phyloP scores from a whole-genome alignment of 805 yeast genomes.

The Candida xiaguanensis region DNA sequence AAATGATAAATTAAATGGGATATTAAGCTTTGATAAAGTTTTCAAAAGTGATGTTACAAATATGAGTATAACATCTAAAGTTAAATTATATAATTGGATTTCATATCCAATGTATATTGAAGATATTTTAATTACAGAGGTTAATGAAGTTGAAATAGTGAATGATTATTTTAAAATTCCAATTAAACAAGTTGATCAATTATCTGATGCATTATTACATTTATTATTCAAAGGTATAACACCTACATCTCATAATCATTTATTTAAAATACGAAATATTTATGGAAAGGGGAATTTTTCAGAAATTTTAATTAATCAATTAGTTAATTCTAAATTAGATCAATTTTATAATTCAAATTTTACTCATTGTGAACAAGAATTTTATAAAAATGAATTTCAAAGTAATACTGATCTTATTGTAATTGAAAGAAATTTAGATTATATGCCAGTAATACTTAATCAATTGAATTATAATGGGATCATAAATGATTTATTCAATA shows the following conservation, averaged over 20 bases:
- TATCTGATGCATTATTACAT: slow-evolving; percentile 49
- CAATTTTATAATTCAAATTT: slow-evolving; percentile 34
- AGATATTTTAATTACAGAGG: slow-evolving; percentile 41
- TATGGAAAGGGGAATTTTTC: slow-evolving; percentile 62
- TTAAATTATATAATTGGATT: slow-evolving; percentile 47
- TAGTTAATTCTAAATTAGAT: slow-evolving; percentile 32
- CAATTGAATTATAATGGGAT: slow-evolving; percentile 84
- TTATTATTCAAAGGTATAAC: slow-evolving; percentile 22
- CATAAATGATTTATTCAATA: slow-evolving; percentile 64
- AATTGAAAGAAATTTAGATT: slow-evolving; percentile 75
- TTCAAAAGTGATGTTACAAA: not conserved
- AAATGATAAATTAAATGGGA: slow-evolving; percentile 19
- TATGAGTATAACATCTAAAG: slow-evolving; percentile 29
- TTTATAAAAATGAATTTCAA: slow-evolving; percentile 30
- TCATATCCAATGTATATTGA: slow-evolving; percentile 40
- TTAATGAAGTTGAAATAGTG: slow-evolving; percentile 31
- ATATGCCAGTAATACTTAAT: slow-evolving; percentile 62
- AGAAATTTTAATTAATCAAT: slow-evolving; percentile 39
- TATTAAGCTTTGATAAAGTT: slow-evolving; percentile 10
- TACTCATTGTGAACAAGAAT: slow-evolving; percentile 35
- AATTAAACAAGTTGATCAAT: slow-evolving; percentile 40
- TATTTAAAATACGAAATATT: slow-evolving; percentile 48
- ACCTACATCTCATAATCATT: slow-evolving; percentile 11
- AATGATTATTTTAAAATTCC: slow-evolving; percentile 44
- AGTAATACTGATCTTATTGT: slow-evolving; percentile 69